Percentiles rank a stretch among this genome's conserved stretches.
phyloP scores from a whole-genome alignment of 192 early-diverging fungal species.

The Kappamyces sp. region DNA sequence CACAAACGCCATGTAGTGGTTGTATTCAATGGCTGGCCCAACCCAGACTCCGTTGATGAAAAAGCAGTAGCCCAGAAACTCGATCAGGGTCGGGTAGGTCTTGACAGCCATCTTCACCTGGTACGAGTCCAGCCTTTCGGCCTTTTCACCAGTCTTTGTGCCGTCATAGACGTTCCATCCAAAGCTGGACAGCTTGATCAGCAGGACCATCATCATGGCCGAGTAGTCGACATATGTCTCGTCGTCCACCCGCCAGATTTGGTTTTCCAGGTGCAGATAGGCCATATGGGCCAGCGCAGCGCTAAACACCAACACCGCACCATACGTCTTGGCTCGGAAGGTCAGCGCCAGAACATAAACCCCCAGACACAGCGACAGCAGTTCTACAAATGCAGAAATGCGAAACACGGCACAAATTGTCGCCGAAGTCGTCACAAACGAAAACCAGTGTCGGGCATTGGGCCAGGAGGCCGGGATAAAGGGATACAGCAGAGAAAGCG shows the following conservation, averaged over 20 bases:
- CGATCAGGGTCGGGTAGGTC: conserved; percentile 59
- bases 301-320: conserved; percentile 28
- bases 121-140: conserved; percentile 28
- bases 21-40: conserved; percentile 45
- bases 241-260: conserved; percentile 4
- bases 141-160: conserved; percentile 39
- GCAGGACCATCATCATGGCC: conserved; percentile 88
- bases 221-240: conserved; percentile 58
- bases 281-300: conserved; percentile 31
- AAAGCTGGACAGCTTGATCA: conserved; percentile 86
- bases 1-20: conserved; percentile 42
- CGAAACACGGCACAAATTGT: conserved; percentile 34
- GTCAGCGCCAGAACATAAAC: conserved; percentile 18
- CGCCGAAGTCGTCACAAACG: conserved; percentile 24
- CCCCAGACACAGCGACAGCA: conserved; percentile 19
- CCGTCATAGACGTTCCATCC: conserved; percentile 82
- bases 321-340: conserved; percentile 16
- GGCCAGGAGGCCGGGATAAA: conserved; percentile 15
- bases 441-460: conserved; percentile 35
- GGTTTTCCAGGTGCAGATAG: conserved; percentile 1
- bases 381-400: conserved; percentile 25
- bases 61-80: conserved; percentile 80
- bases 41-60: conserved; percentile 83
- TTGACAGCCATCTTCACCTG: conserved; percentile 58
- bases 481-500: conserved; percentile 19